Evolutionary conservation across 768 basidiomycete species (phyloP).

Genomic region (Suillus tomentosus): DNA sequence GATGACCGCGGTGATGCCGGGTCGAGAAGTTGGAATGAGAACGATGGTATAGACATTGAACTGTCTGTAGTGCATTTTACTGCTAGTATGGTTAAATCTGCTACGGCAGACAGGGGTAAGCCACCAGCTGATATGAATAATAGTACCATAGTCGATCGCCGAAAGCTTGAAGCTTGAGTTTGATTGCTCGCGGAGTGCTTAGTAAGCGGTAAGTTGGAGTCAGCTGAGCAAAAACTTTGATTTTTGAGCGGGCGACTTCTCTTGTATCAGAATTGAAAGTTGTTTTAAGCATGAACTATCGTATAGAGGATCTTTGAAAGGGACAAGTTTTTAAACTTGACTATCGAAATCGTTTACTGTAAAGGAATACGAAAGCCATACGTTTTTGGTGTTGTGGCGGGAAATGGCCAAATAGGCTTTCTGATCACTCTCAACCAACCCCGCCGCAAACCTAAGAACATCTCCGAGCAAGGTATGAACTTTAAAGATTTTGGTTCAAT

Average conservation of each 20-base stretch:
- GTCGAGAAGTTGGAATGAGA: not conserved
- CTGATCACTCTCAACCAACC: constrained; percentile 42
- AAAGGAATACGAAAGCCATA: constrained; percentile 7
- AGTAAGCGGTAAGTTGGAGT: constrained; percentile 2
- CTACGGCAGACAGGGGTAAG: too few relatives aligned
- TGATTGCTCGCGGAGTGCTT: constrained; percentile 11
- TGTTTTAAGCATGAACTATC: not conserved
- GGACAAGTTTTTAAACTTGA: not conserved
- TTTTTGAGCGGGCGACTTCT: not conserved
- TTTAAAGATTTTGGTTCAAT: constrained; percentile 34
- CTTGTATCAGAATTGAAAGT: not conserved
- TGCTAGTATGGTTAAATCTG: too few relatives aligned
- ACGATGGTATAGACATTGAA: not conserved
- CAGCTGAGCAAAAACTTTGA: constrained; percentile 8
- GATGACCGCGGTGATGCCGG: not conserved
- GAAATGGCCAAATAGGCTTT: constrained; percentile 33
- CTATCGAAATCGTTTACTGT: not conserved
- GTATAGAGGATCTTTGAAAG: not conserved
- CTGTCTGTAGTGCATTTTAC: not conserved
- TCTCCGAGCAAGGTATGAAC: constrained; percentile 48
- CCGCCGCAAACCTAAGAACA: constrained; percentile 62
- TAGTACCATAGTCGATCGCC: not conserved
- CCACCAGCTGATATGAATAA: too few relatives aligned
- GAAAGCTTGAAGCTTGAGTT: constrained; percentile 9
- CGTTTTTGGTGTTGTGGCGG: constrained; percentile 31